A percentile compares a stretch with the other conserved stretches of the same genome.
phyloP scores from a whole-genome alignment of 2,329 filamentous ascomycete species.

The Penicillium brasilianum region DNA sequence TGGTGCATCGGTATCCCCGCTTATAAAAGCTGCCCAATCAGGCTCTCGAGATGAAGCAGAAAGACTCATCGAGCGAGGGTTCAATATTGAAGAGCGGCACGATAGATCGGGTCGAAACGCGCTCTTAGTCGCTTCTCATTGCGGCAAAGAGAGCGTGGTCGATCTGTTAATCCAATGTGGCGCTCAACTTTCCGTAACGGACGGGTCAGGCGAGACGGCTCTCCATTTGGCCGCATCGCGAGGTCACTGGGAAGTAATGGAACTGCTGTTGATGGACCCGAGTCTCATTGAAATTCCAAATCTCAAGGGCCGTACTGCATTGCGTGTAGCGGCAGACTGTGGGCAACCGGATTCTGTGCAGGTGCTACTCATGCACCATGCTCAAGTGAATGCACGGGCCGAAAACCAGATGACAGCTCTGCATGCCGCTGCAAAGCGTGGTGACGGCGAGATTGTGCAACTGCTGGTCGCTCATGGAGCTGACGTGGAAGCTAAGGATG shows the following conservation, averaged over 20 bases:
- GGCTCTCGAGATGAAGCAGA: constrained; percentile 43
- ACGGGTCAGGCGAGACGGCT: constrained; percentile 38
- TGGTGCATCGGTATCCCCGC: constrained; percentile 36
- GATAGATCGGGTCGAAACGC: constrained; percentile 41
- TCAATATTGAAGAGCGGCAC: constrained; percentile 40
- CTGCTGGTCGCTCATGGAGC: constrained; percentile 41
- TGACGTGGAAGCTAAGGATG: constrained; percentile 45
- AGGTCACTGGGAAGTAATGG: constrained; percentile 37
- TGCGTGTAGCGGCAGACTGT: constrained; percentile 43
- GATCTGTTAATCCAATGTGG: constrained; percentile 39
- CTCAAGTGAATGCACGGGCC: constrained; percentile 43
- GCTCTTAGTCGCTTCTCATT: constrained; percentile 47
- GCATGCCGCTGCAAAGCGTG: constrained; percentile 42
- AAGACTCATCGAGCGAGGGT: constrained; percentile 38
- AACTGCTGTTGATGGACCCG: constrained; percentile 35
- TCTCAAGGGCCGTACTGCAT: constrained; percentile 40
- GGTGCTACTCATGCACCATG: constrained; percentile 38
- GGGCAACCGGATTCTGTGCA: constrained; percentile 41
- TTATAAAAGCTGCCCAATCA: constrained; percentile 45
- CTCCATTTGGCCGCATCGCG: constrained; percentile 42
- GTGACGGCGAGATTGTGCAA: constrained; percentile 40
- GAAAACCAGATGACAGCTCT: constrained; percentile 41
- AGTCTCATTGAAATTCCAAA: constrained; percentile 40
- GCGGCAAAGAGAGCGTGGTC: constrained; percentile 44
- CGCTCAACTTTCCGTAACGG: constrained; percentile 37